Base-by-base conservation (phyloP, 1,284 basidiomycete species). In the Kwoniella shivajii region DNA sequence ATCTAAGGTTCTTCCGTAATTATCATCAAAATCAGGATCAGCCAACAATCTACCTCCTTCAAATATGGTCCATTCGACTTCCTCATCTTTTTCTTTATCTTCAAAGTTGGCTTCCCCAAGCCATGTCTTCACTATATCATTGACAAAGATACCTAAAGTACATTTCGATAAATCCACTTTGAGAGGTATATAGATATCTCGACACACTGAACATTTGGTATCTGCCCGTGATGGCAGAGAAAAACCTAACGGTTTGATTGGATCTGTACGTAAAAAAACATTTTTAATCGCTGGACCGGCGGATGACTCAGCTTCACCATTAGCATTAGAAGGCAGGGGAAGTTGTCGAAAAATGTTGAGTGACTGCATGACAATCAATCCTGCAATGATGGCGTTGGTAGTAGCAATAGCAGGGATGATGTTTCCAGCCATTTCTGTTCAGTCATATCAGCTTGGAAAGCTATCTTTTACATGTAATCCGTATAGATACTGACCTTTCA, bases 391-490 rank as follows among this genome's bases (percentile, higher is more conserved):
- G 13, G 96, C 96, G 75, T 99, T 99, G 7, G 96, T 99, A 0
- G 96, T 98, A 2, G 96, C 96, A 66, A 99, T 98, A 1, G 96
- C 96, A 0, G 96, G 96, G 61, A 96, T 97, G 74, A 99, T 99
- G 79, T 99, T 99, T 11, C 96, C 95, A 0, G 96, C 96, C 90
- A 98, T 98, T 80, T 98, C 93, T 93, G 72, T n/a, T 27, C n/a
- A 2, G 26, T 16, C 18, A 24, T 11, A 22, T 38, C 13, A 29
- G 20, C 0, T 41, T 18, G 31, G 38, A 42, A 14, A 48, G 3
- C 22, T 11, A 20, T 16, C 43, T 16, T 9, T 27, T 36, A n/a
- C 34, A 10, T 16, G 29, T 26, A 22, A 24, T 51, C 7, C 7
- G n/a, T n/a, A n/a, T n/a, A 42, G 16, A 14, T 26, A 57, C 75